Percentiles rank a stretch among this genome's conserved stretches.
Conservation (phyloP, 2,329 filamentous ascomycete species). For the Phaeosphaeria sp. region DNA sequence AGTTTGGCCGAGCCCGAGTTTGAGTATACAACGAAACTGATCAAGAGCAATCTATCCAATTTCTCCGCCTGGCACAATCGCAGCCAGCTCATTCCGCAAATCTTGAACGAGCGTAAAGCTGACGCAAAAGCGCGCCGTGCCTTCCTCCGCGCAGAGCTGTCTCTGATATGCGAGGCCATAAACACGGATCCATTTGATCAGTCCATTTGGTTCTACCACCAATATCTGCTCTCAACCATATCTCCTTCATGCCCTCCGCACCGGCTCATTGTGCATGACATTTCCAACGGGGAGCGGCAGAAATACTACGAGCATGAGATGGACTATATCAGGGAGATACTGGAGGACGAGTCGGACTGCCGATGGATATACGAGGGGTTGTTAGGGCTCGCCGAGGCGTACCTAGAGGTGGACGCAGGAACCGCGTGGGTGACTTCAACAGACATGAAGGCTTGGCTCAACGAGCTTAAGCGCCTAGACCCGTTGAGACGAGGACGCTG, state of each 20-base stretch:
- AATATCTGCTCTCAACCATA: constrained; percentile 75
- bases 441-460: constrained; percentile 62
- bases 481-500: constrained; percentile 77
- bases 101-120: constrained; percentile 75
- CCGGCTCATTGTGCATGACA: constrained; percentile 68
- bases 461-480: constrained; percentile 72
- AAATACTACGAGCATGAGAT: constrained; percentile 74
- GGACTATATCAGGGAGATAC: constrained; percentile 72
- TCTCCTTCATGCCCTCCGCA: constrained; percentile 58
- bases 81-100: constrained; percentile 78
- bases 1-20: constrained; percentile 83
- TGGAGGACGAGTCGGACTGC: constrained; percentile 71
- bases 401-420: constrained; percentile 56
- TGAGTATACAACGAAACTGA: constrained; percentile 89
- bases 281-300: constrained; percentile 67
- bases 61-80: constrained; percentile 97
- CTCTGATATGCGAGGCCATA: constrained; percentile 76
- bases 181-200: constrained; percentile 94
- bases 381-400: constrained; percentile 74
- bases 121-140: constrained; percentile 66
- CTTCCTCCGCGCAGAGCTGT: constrained; percentile 80
- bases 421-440: constrained; percentile 50
- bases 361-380: constrained; percentile 93
- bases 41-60: constrained; percentile 83
- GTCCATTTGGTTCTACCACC: constrained; percentile 96